Evolutionary conservation across 768 basidiomycete genomes (phyloP).

Genomic region (Tricholoma saponaceum): DNA sequence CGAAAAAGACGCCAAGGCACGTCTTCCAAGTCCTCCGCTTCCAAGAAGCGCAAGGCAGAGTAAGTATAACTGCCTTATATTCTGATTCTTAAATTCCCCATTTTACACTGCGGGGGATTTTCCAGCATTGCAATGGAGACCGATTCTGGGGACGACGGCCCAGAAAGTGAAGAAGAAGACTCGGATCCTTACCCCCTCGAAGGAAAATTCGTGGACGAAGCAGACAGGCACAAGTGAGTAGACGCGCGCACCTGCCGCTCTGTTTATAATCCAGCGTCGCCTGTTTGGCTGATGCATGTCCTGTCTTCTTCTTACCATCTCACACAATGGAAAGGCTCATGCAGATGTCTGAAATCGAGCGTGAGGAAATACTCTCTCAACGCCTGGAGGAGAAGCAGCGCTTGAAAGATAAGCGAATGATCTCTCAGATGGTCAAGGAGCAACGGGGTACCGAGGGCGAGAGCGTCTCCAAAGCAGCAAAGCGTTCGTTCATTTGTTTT

Average conservation of each 20-base stretch:
- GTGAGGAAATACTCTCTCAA: slow-evolving; percentile 80
- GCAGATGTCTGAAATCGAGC: slow-evolving; percentile 79
- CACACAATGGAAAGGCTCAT: slow-evolving; percentile 53
- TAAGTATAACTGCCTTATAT: slow-evolving; percentile 33
- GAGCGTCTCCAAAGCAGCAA: slow-evolving; percentile 66
- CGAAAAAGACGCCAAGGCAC: slow-evolving; percentile 50
- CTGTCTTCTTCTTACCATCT: slow-evolving; percentile 13
- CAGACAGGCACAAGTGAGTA: slow-evolving; percentile 76
- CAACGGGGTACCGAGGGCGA: slow-evolving; percentile 54
- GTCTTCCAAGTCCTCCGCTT: slow-evolving; percentile 36
- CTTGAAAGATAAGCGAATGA: slow-evolving; percentile 61
- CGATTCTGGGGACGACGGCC: slow-evolving; percentile 51
- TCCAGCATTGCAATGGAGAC: slow-evolving; percentile 33
- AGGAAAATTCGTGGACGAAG: slow-evolving; percentile 84
- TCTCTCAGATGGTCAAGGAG: slow-evolving; percentile 71
- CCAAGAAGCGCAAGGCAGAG: slow-evolving; percentile 73
- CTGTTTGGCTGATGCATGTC: slow-evolving; percentile 21
- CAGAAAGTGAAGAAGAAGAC: slow-evolving; percentile 63
- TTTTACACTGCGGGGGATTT: slow-evolving; percentile 13
- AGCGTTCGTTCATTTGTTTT: slow-evolving; percentile 47
- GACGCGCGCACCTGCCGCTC: slow-evolving; percentile 10
- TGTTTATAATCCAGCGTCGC: slow-evolving; percentile 21
- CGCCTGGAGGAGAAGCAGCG: slow-evolving; percentile 80
- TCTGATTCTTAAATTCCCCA: slow-evolving; percentile 8
- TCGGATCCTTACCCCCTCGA: slow-evolving; percentile 84